Evolutionary conservation across 176 grass and related monocot genomes (phyloP).

Genomic region (Zizania latifolia): DNA sequence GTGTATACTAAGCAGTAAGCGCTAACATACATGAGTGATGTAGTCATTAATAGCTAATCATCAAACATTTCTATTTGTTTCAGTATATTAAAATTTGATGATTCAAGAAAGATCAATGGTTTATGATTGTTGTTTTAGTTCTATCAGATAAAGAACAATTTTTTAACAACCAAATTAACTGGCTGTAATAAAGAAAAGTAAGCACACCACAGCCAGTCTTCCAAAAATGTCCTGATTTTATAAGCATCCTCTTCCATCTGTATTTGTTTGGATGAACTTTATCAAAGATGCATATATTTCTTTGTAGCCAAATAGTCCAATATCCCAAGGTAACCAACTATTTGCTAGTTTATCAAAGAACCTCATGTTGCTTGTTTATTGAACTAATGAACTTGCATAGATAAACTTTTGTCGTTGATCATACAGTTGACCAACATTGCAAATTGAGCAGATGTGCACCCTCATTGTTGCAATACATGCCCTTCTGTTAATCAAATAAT

Average conservation of each 20-base stretch:
- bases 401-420: background rate
- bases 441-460: background rate
- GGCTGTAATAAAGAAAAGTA: too few relatives aligned
- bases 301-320: background rate
- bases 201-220: too few relatives aligned
- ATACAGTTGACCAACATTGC: background rate
- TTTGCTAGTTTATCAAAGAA: background rate
- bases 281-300: background rate
- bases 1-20: background rate
- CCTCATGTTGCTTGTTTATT: background rate
- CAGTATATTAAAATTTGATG: too few relatives aligned
- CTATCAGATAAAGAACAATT: background rate
- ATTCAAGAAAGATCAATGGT: too few relatives aligned
- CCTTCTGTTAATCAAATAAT: conserved; percentile 20
- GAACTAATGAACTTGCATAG: background rate
- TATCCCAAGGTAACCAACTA: background rate
- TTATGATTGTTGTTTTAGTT: background rate
- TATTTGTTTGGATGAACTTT: background rate
- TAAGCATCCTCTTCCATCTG: background rate
- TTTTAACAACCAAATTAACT: background rate
- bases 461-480: background rate
- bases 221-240: background rate
- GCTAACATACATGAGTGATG: background rate
- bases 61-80: background rate
- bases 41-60: background rate